Conservation (phyloP, 2,329 filamentous ascomycete genomes). For the Cryphonectria naterciae region DNA sequence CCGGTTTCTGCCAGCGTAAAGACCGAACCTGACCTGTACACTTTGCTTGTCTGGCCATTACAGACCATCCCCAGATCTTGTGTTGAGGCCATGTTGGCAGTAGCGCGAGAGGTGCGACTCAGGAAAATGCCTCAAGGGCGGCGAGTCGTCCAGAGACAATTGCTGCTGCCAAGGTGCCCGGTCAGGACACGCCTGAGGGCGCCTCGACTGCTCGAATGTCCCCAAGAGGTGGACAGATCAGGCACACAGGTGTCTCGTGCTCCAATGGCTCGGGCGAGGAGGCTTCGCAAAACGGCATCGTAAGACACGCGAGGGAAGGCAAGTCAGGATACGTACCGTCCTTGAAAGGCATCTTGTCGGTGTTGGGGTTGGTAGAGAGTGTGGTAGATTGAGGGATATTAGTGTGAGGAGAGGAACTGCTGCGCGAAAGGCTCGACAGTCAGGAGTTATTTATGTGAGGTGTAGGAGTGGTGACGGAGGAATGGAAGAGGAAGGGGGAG, state of each 20-base stretch:
- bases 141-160: neutral
- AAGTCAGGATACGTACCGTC: slow-evolving; percentile 39
- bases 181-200: slow-evolving; percentile 32
- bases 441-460: neutral
- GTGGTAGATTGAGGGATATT: slow-evolving; percentile 3
- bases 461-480: slow-evolving; percentile 6
- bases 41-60: neutral
- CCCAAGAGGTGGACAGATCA: neutral
- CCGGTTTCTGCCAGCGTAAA: neutral
- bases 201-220: neutral
- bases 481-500: slow-evolving; percentile 6
- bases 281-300: slow-evolving; percentile 6
- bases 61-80: neutral
- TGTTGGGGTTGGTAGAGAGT: slow-evolving; percentile 28
- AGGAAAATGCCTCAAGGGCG: slow-evolving; percentile 44
- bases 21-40: neutral
- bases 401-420: slow-evolving; percentile 20
- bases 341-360: slow-evolving; percentile 44
- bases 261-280: slow-evolving; percentile 32
- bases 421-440: slow-evolving; percentile 5
- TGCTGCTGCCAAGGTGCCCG: neutral
- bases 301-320: neutral
- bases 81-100: slow-evolving; percentile 15
- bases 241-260: slow-evolving; percentile 13
- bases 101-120: slow-evolving; percentile 27